Evolutionary conservation across 2,329 filamentous ascomycete species (phyloP), one percentile per base, ranked within the genome.

Genomic region (Cryoendolithus antarcticus): DNA sequence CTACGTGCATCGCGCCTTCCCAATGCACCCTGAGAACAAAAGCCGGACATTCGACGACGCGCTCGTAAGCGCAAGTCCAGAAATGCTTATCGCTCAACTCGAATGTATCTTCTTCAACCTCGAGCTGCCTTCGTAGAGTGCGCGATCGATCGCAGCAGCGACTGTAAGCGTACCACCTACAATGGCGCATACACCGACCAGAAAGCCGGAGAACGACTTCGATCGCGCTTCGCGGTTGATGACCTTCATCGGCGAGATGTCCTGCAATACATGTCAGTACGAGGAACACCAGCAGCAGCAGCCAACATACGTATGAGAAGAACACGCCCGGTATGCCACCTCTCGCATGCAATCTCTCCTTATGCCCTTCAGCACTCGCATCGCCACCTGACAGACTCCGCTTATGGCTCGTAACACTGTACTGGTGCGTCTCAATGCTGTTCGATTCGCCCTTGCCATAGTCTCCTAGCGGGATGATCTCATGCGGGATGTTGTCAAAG

Each of bases 191-290:
- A 98, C 76, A 35, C 91, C 91, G 1, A 91, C 89, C 42, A 98
- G 63, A 69, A 98, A 98, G 11, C 84, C 84, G 1, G 85, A 77
- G 60, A 98, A 93, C 4, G 82, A 82, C 70, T 96, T 96, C 44
- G 80, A 70, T 34, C 85, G 77, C 49, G 84, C 81, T 66, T 98
- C 93, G 40, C 88, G 82, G 69, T 98, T 98, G 64, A 98, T 82
- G 44, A 98, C 89, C 67, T 96, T 98, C 91, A 98, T 98, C 4
- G 91, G 91, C 2, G 89, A 96, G 61, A 98, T 98, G 54, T 98
- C 91, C 53, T 58, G 37, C 7, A 27, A 27, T 8, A 27, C 24
- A 7, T 27, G 24, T 27, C 24, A 11, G 39, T 10, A 10, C 24
- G 10, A n/a, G 11, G 13, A 19, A 13, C n/a, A 9, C 9, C 21